Evolutionary conservation across 2,329 filamentous ascomycete genomes (phyloP), one percentile per base, ranked within the genome.

Genomic region (Pseudogymnoascus sp.): DNA sequence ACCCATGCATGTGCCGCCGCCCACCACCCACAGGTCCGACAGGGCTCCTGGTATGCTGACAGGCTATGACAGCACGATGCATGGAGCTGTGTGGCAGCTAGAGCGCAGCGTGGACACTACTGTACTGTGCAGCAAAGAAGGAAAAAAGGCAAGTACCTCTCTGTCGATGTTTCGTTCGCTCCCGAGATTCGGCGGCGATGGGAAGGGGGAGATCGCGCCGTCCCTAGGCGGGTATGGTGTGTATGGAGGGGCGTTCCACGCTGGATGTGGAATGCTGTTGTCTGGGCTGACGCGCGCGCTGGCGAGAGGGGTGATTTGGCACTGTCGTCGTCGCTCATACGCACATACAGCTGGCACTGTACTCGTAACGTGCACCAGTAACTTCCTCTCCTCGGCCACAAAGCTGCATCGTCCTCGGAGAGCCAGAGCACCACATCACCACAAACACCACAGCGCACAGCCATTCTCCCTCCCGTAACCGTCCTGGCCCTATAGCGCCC

Each of bases 1-100:
- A 12, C 43, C 43, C 29, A 49, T 49, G 43, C 43, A 49, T 29
- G 21, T 49, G 43, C 43, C 21, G 41, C 41, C 41, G 41, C 21
- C 21, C 41, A 26, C 43, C 43, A 49, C 21, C 26, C 43, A 26
- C 21, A 49, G 7, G 43, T 8, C 23, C 43, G 43, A 49, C 43
- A 49, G 21, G 43, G 43, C 43, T 49, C 43, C 21, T 21, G 43
- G 43, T 49, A 49, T 29, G 43, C 43, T 49, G 43, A 49, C 43
- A 49, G 43, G 21, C 43, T 49, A 49, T 49, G 43, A 49, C 43
- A 49, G 43, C 43, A 49, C 43, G 43, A 49, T 49, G 43, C 43
- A 49, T 49, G 21, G 43, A 49, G 43, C 43, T 49, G 43, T 49
- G 43, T 49, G 23, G 21, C 43, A 21, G 43, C 43, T 49, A 49